Percentiles rank a stretch among this genome's conserved stretches.
Conservation (phyloP, 2,329 filamentous ascomycete genomes). For the Xylaria arbuscula region DNA sequence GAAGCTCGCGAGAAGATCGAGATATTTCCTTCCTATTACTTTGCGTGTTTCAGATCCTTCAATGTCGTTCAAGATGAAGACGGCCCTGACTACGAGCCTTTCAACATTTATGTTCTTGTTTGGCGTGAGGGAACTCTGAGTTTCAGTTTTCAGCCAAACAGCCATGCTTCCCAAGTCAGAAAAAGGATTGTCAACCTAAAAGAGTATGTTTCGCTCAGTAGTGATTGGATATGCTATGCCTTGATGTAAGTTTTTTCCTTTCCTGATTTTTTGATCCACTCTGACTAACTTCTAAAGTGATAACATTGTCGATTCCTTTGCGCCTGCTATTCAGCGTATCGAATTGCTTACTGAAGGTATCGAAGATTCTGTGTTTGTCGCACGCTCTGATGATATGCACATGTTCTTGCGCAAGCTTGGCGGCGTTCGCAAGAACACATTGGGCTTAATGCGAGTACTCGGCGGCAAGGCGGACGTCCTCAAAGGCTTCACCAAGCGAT, state of each 20-base stretch:
- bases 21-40: constrained; percentile 97
- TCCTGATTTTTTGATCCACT: background rate
- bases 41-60: constrained; percentile 97
- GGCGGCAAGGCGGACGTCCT: constrained; percentile 99
- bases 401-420: constrained; percentile 89
- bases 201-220: constrained; percentile 93
- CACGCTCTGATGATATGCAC: constrained; percentile 88
- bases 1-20: constrained; percentile 99
- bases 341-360: constrained; percentile 92
- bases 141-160: constrained; percentile 90
- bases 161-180: constrained; percentile 87
- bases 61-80: constrained; percentile 80
- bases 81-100: constrained; percentile 87
- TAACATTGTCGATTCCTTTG: constrained; percentile 97
- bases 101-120: constrained; percentile 96
- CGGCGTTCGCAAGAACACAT: constrained; percentile 90
- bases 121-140: constrained; percentile 95
- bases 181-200: constrained; percentile 92
- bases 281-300: constrained; percentile 66
- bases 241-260: constrained; percentile 75
- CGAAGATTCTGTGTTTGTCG: constrained; percentile 94
- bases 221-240: constrained; percentile 99
- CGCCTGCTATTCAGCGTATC: constrained; percentile 85
- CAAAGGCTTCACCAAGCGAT: constrained; percentile 96
- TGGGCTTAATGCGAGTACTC: constrained; percentile 90